phyloP scores from a whole-genome alignment of 2,329 filamentous ascomycete genomes.

The Lecanicillium sp. region DNA sequence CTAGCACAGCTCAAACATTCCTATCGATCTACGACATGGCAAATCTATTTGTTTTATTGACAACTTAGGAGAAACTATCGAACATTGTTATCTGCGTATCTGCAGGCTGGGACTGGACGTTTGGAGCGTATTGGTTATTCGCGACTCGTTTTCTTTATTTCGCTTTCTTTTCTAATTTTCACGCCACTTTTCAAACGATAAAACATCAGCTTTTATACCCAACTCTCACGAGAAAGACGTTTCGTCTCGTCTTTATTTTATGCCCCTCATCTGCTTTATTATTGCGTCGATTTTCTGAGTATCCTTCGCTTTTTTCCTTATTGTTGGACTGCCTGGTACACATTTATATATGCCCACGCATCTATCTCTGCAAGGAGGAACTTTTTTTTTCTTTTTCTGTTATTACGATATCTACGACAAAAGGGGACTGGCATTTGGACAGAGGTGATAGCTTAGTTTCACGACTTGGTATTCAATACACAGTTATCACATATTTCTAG shows the following conservation, averaged over 20 bases:
- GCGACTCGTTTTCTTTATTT: too few relatives aligned
- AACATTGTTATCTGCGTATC: too few relatives aligned
- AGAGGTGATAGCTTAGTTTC: constrained; percentile 1
- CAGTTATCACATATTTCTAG: not conserved
- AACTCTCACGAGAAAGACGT: constrained; percentile 9
- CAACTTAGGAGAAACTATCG: not conserved
- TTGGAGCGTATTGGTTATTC: too few relatives aligned
- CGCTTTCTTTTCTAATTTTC: constrained; percentile 13
- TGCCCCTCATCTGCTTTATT: not conserved
- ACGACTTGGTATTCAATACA: constrained; percentile 2
- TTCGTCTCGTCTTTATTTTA: not conserved
- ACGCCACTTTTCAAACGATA: not conserved
- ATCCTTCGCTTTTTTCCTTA: not conserved
- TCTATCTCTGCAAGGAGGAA: constrained; percentile 10
- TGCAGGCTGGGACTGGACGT: too few relatives aligned
- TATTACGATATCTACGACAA: not conserved
- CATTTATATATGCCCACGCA: constrained; percentile 6
- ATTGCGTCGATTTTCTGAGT: not conserved
- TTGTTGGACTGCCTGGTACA: not conserved
- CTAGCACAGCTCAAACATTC: too few relatives aligned
- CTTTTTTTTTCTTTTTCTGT: not conserved
- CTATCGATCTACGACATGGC: too few relatives aligned
- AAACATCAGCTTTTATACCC: constrained; percentile 10
- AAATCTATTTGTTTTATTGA: not conserved
- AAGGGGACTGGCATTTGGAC: constrained; percentile 5